These are phyloP conservation scores for Colletotrichum tofieldiae DNA, from an alignment of 2,329 filamentous ascomycete species.

Conservation along the genomic window DNA sequence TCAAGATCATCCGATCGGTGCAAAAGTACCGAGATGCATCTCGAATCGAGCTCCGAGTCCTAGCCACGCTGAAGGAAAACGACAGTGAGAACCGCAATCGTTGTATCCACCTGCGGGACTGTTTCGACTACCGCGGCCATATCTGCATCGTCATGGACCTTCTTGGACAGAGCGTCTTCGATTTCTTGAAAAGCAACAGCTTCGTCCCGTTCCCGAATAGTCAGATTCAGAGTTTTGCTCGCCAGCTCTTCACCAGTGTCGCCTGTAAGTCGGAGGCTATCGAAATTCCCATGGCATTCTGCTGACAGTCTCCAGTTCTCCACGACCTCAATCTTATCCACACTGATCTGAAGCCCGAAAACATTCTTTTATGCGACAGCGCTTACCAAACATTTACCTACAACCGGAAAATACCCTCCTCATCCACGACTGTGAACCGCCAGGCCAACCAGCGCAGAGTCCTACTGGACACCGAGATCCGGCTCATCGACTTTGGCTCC, in stretches of 20 bases:
- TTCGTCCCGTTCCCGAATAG: conserved; percentile 99
- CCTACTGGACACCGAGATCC: conserved; percentile 78
- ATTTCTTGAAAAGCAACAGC: conserved; percentile 94
- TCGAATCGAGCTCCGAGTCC: conserved; percentile 91
- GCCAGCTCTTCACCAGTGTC: conserved; percentile 97
- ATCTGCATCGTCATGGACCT: conserved; percentile 88
- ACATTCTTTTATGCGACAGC: conserved; percentile 77
- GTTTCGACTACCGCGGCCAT: conserved; percentile 97
- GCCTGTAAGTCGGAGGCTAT: conserved; percentile 81
- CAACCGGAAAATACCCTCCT: conserved; percentile 78
- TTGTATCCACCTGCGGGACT: conserved; percentile 96
- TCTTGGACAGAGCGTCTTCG: conserved; percentile 96
- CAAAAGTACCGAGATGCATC: conserved; percentile 98
- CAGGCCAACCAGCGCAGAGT: conserved; percentile 76
- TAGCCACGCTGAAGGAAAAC: conserved; percentile 93
- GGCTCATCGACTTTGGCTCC: conserved; percentile 80
- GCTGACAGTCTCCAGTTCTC: conserved; percentile 73
- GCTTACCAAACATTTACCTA: conserved; percentile 80
- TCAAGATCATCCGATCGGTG: conserved; percentile 98
- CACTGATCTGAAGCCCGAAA: conserved; percentile 83
- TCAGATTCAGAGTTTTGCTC: conserved; percentile 96
- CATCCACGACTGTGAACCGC: conserved; percentile 71
- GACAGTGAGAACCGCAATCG: conserved; percentile 94
- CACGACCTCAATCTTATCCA: conserved; percentile 98
- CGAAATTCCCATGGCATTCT: background rate